These are phyloP conservation scores for Penstemon newberryi DNA, from an alignment of 257 asterid genomes.

Conservation along the genomic window DNA sequence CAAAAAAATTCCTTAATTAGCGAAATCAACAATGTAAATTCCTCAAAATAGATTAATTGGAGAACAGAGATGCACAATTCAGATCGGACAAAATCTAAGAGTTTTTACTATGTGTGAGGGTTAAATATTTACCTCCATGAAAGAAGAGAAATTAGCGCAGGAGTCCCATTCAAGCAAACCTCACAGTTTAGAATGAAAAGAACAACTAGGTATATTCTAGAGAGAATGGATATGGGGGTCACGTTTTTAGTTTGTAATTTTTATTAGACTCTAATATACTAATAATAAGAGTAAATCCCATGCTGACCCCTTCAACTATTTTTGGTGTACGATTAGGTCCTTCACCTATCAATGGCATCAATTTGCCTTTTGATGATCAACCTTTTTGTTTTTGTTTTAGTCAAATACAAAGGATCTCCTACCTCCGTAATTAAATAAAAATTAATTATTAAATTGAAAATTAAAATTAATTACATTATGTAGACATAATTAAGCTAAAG, in stretches of 20 bases:
- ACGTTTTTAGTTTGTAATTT: background rate
- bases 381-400: too few relatives aligned
- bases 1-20: background rate
- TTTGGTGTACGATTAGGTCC: too few relatives aligned
- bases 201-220: background rate
- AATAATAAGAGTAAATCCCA: too few relatives aligned
- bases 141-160: conserved; percentile 4
- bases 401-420: too few relatives aligned
- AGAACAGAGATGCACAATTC: background rate
- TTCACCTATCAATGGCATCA: too few relatives aligned
- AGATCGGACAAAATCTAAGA: background rate
- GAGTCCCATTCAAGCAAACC: conserved; percentile 27
- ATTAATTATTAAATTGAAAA: too few relatives aligned
- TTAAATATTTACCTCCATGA: conserved; percentile 22
- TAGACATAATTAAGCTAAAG: too few relatives aligned
- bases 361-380: too few relatives aligned
- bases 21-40: conserved; percentile 12
- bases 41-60: too few relatives aligned
- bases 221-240: background rate
- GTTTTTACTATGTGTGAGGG: background rate
- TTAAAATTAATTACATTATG: too few relatives aligned
- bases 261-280: background rate
- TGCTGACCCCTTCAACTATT: too few relatives aligned
- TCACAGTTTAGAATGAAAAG: conserved; percentile 11
- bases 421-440: too few relatives aligned